Evolutionary conservation across 116 monocot species (phyloP).

Genomic region (Posidonia oceanica): DNA sequence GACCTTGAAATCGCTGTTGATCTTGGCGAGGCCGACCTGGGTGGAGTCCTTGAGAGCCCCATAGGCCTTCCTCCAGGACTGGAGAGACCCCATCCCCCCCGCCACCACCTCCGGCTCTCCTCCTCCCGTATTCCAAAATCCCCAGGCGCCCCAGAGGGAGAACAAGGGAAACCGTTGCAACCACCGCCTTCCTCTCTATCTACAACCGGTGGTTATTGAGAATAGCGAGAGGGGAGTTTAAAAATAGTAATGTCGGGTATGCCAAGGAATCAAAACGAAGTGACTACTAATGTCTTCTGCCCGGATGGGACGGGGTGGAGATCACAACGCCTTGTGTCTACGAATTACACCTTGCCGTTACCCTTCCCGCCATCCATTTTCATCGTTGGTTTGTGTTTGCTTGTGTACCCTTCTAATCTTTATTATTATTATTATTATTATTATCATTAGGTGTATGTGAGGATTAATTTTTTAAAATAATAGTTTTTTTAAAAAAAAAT

Average conservation of each 20-base stretch:
- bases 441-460: too few relatives aligned
- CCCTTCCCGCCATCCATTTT: background rate
- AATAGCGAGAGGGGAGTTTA: background rate
- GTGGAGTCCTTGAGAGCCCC: constrained; percentile 96
- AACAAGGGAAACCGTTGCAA: background rate
- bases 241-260: background rate
- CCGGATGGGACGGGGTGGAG: background rate
- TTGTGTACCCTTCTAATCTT: too few relatives aligned
- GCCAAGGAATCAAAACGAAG: background rate
- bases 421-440: too few relatives aligned
- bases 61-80: constrained; percentile 73
- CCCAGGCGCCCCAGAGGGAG: background rate
- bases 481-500: too few relatives aligned
- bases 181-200: background rate
- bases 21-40: constrained; percentile 95
- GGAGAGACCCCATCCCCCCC: constrained; percentile 5
- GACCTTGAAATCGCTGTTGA: constrained; percentile 99
- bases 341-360: background rate
- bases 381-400: too few relatives aligned
- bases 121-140: background rate
- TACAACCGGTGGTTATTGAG: background rate
- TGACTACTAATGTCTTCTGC: background rate
- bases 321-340: background rate
- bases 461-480: too few relatives aligned
- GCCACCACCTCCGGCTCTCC: background rate